Evolutionary conservation across 208 protist species (phyloP), one percentile per base, ranked within the genome.

Genomic region (Wallacemonas sp.): DNA sequence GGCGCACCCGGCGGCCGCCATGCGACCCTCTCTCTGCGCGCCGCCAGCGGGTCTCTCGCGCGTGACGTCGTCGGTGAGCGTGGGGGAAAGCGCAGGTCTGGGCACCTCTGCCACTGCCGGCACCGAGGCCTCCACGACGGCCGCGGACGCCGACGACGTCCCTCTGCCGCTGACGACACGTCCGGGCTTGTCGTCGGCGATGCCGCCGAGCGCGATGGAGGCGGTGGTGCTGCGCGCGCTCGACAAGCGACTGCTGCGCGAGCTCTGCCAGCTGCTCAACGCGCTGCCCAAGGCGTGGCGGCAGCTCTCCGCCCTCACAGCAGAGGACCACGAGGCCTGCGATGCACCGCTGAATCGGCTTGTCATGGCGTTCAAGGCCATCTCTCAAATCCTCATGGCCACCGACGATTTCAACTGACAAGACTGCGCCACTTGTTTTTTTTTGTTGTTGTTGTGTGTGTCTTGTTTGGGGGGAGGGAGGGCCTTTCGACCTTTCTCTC

Each of bases 371-470:
- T 67, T 95, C 12, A 92, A 88, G 63, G 65, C 79, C 12, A 69
- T 93, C 64, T 79, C 85, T 48, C 86, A 92, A 59, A 55, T 92
- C n/a, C 66, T 89, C 36, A 91, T 93, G 79, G 87, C 86, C 8
- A 78, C 86, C 2, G 82, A 90, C 22, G 85, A 93, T 66, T 84
- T 82, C 32, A 62, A 70, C 20, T 81, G 49, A 69, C 32, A 29
- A 14, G 16, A 3, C 52, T 31, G 44, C 36, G 28, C 48, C 25
- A 32, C 16, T n/a, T n/a, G n/a, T n/a, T n/a, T n/a, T n/a, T n/a
- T 25, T 3, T 8, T 32, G 32, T 3, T 41, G 36, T 41, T 41
- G 36, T 41, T 41, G 36, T 41, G 7, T 41, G 10, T 41, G 10
- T 41, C 10, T 41, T 7, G 36, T 41, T n/a, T n/a, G n/a, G n/a